Evolutionary conservation across 441 rosid species (phyloP), one percentile per base, ranked within the genome.

Genomic region (Gossypium gossypioides): DNA sequence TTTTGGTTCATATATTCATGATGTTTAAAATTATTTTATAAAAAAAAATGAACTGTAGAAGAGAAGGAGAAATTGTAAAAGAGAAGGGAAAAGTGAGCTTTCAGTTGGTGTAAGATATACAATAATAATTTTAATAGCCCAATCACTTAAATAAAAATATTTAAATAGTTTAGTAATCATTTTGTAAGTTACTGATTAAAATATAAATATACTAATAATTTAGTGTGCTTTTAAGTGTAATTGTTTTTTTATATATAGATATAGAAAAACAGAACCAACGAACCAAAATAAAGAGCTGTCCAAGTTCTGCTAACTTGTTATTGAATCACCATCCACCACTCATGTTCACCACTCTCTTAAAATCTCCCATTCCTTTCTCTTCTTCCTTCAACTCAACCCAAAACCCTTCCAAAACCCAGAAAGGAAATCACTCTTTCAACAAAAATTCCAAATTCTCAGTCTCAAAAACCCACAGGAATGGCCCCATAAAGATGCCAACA

Each of bases 401-500:
- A 75, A 59, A 56, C 44, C 22, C 69, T 40, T 34, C 64, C 52
- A 75, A 22, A 52, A 25, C 40, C 15, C 42, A 15, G 57, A 62
- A 64, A 13, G 54, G 42, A 18, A 69, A 61, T 42, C 50, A 22
- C 72, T 6, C 67, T 24, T 24, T 50, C 18, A 48, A 48, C n/a
- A 67, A 48, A 24, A 67, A n/a, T 7, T 67, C 24, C 0, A 25
- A 73, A 55, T 54, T 68, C 74, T 60, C 76, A 3, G 22, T 42
- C 65, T 73, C 71, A 15, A 46, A 74, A 15, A 54, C 16, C 3
- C 61, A 80, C 18, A 74, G 37, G 46, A 69, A 21, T 15, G 22
- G 80, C 72, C 29, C 77, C 74, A 69, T 79, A 61, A 84, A 57
- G 81, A 65, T 74, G 72, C 89, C 91, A 29, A 83, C 88, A 2